Evolutionary conservation across 2,329 filamentous ascomycete genomes (phyloP), one percentile per base, ranked within the genome.

Genomic region (Dryadomyces quercivorus): DNA sequence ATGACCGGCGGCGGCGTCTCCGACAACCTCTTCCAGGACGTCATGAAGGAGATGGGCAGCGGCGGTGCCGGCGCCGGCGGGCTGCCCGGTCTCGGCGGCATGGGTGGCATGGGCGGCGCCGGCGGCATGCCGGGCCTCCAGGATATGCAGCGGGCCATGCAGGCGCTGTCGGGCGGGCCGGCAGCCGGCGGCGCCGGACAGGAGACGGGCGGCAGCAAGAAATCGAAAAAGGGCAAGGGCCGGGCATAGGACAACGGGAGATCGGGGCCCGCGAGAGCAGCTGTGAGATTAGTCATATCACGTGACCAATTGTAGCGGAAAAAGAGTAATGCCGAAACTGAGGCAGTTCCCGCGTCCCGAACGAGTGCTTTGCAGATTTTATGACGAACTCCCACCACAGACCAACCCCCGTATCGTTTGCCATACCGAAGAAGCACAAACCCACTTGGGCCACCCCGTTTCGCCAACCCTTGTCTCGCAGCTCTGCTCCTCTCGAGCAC

Each of bases 11-110:
- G 93, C 12, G 93, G 93, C 40, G 88, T 97, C 12, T 91, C 83
- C 58, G 93, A 98, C 69, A 95, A 97, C 65, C 81, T 96, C 58
- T 83, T 97, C 64, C 89, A 93, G 74, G 91, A 96, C 62, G 95
- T 96, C 77, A 95, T 97, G 91, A 85, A 83, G 64, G 89, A 94
- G 72, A 95, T 97, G 88, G 68, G 69, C 3, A 71, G 69, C 2
- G 75, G 16, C 46, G 50, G 20, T 16, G 48, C 63, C 67, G 8
- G 54, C 31, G 57, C 45, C 22, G 57, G 55, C 9, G 61, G 55
- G 15, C 60, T 52, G 3, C 59, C 59, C n/a, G n/a, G 16, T n/a
- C n/a, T n/a, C n/a, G 91, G 96, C 62, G 95, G 96, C 77, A 95
- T 97, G 91, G 85, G 82, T 64, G 89, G 94, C 72, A 95, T 97